Percentiles rank a stretch among this genome's conserved stretches.
phyloP scores from a whole-genome alignment of 176 grass and related monocot species.

The Oryza nivara region DNA sequence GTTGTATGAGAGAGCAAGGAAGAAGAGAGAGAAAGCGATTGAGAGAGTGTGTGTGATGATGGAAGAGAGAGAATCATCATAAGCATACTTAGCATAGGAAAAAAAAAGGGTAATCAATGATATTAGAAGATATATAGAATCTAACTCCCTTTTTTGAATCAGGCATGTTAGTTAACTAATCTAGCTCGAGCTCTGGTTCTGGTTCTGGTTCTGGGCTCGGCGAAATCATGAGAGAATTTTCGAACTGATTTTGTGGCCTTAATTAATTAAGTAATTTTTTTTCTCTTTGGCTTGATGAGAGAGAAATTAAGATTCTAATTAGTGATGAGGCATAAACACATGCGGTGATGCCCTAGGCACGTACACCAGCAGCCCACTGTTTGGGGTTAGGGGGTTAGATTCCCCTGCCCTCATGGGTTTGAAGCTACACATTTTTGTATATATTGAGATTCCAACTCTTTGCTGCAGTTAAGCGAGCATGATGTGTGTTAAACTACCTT shows the following conservation, averaged over 20 bases:
- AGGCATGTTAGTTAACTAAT: too few relatives aligned
- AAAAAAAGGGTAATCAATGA: background rate
- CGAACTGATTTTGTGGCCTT: background rate
- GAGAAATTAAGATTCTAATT: background rate
- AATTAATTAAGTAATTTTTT: background rate
- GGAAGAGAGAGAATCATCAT: constrained; percentile 11
- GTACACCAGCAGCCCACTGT: constrained; percentile 11
- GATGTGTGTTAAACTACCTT: background rate
- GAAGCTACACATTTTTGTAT: background rate
- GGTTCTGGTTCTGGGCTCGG: background rate
- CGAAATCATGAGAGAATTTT: background rate
- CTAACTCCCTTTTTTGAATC: constrained; percentile 8
- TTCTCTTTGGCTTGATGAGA: background rate
- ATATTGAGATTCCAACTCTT: background rate
- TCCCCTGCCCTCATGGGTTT: background rate
- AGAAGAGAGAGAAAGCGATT: background rate
- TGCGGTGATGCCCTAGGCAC: constrained; percentile 31
- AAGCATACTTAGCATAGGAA: background rate
- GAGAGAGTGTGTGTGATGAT: background rate
- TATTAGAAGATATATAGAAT: constrained; percentile 39
- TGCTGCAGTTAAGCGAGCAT: background rate
- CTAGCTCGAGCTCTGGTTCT: background rate
- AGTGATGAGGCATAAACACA: background rate
- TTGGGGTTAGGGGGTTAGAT: background rate
- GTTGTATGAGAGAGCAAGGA: background rate